A percentile compares a stretch with the other conserved stretches of the same genome.
These are phyloP conservation scores for Carpinus fangiana DNA, from an alignment of 306 rosid genomes.

Conservation along the genomic window DNA sequence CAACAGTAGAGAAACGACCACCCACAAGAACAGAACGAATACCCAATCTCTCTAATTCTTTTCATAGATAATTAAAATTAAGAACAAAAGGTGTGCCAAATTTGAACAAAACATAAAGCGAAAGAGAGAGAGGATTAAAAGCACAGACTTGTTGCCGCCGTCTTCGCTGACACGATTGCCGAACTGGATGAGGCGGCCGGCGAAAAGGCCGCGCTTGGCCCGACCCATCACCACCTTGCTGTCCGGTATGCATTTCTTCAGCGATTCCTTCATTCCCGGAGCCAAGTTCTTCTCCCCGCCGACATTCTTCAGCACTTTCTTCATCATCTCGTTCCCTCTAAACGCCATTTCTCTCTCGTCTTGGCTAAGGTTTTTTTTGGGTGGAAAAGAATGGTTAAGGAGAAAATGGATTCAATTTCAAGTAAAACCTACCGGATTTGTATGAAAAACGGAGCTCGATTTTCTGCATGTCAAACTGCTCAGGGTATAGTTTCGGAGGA, in stretches of 20 bases:
- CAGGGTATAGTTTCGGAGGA: not conserved
- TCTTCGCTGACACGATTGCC: conserved; percentile 89
- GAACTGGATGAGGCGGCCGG: conserved; percentile 86
- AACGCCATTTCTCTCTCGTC: conserved; percentile 54
- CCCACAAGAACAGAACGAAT: not conserved
- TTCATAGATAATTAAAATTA: not conserved
- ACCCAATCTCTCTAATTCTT: not conserved
- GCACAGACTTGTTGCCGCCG: conserved; percentile 87
- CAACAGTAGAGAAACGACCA: not conserved
- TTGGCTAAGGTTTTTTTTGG: conserved; percentile 5
- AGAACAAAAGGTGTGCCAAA: not conserved
- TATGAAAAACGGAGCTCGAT: not conserved
- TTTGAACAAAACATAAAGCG: not conserved
- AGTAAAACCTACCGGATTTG: not conserved
- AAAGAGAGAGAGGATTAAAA: conserved; percentile 1
- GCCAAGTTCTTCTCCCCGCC: conserved; percentile 75
- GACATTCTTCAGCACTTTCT: conserved; percentile 63
- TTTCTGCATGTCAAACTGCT: not conserved
- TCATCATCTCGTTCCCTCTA: conserved; percentile 84
- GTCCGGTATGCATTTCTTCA: conserved; percentile 66
- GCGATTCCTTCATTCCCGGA: conserved; percentile 57
- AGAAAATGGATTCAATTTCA: not conserved
- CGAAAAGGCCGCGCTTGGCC: conserved; percentile 87
- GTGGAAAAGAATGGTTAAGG: not conserved
- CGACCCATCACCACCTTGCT: conserved; percentile 77